A percentile compares a stretch with the other conserved stretches of the same genome.
These are phyloP conservation scores for Geotrichum histeridarum DNA, from an alignment of 1,139 yeast genomes.

Conservation along the genomic window DNA sequence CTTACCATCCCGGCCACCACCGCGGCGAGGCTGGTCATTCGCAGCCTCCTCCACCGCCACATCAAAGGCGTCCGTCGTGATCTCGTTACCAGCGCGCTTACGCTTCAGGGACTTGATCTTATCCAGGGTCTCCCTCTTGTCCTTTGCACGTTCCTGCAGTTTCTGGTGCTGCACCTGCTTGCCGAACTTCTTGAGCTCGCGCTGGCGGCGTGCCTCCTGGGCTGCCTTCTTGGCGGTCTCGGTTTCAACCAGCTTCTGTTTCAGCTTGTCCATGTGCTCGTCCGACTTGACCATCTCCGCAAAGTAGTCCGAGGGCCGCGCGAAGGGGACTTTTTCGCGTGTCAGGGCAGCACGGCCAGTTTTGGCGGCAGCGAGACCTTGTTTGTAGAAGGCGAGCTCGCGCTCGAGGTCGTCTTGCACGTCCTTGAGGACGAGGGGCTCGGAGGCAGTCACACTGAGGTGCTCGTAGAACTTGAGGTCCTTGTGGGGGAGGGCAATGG, in stretches of 20 bases:
- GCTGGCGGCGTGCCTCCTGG: constrained; percentile 90
- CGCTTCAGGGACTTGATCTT: constrained; percentile 84
- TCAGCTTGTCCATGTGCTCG: constrained; percentile 94
- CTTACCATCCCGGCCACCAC: constrained; percentile 41
- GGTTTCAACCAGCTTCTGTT: constrained; percentile 72
- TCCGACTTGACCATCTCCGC: constrained; percentile 98
- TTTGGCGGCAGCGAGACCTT: constrained; percentile 79
- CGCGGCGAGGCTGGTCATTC: constrained; percentile 39
- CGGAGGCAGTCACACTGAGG: constrained; percentile 61
- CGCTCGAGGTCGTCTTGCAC: constrained; percentile 93
- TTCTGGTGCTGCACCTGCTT: constrained; percentile 95
- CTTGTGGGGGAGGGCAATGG: constrained; percentile 36
- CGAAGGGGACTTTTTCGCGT: constrained; percentile 73
- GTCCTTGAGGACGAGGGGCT: constrained; percentile 67
- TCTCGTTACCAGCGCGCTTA: constrained; percentile 75
- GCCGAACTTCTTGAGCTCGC: constrained; percentile 94
- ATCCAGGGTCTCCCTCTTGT: constrained; percentile 85
- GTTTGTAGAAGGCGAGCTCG: constrained; percentile 80
- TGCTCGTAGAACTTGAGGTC: constrained; percentile 77
- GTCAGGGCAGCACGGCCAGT: constrained; percentile 62
- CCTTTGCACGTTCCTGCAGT: constrained; percentile 89
- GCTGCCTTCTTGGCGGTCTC: constrained; percentile 89
- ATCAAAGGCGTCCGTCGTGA: constrained; percentile 47
- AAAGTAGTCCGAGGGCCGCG: constrained; percentile 91
- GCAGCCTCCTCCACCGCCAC: constrained; percentile 89